These are phyloP conservation scores for Phellinidium pouzarii DNA, from an alignment of 1,284 basidiomycete genomes.

Conservation along the genomic window DNA sequence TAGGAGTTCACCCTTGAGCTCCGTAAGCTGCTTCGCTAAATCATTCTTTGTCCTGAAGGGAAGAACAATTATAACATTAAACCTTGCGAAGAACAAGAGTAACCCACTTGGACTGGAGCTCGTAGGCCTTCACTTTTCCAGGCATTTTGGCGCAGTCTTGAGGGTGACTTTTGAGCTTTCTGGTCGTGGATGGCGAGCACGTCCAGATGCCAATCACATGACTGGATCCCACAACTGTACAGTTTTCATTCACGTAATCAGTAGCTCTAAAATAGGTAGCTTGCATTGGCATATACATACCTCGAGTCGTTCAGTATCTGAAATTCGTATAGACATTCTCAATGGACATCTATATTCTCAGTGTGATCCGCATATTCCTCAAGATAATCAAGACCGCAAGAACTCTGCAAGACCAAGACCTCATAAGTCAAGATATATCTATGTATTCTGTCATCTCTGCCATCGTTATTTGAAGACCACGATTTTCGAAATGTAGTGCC, in stretches of 20 bases:
- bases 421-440: too few relatives aligned
- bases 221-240: background rate
- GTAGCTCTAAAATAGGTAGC: too few relatives aligned
- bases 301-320: too few relatives aligned
- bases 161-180: constrained; percentile 1
- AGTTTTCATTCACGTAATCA: background rate
- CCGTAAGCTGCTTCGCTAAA: constrained; percentile 89
- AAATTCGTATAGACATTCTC: too few relatives aligned
- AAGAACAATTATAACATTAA: constrained; percentile 14
- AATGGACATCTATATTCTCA: too few relatives aligned
- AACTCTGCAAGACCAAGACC: too few relatives aligned
- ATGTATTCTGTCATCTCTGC: too few relatives aligned
- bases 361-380: too few relatives aligned
- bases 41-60: constrained; percentile 92
- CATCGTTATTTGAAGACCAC: too few relatives aligned
- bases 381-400: too few relatives aligned
- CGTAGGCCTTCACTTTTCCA: constrained; percentile 93
- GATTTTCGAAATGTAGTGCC: too few relatives aligned
- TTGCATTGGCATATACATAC: too few relatives aligned
- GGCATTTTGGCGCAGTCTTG: constrained; percentile 50
- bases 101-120: constrained; percentile 94
- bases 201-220: background rate
- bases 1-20: constrained; percentile 95
- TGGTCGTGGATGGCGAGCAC: background rate
- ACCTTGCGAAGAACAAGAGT: constrained; percentile 9